Percentiles rank a stretch among this genome's conserved stretches.
phyloP scores from a whole-genome alignment of 1,284 basidiomycete species.

The Ganoderma resinaceum region DNA sequence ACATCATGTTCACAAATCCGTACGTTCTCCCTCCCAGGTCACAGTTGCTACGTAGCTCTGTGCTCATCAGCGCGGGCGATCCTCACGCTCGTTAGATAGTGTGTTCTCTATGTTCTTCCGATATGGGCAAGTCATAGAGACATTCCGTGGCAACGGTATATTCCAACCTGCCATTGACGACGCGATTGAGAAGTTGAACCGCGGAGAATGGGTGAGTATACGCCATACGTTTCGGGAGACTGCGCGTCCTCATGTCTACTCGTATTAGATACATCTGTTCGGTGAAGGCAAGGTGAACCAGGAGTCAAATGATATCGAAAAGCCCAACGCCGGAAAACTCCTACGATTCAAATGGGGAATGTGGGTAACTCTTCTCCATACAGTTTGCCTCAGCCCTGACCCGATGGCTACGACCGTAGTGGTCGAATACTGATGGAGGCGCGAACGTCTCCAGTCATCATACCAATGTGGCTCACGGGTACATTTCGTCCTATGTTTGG shows the following conservation, averaged over 20 bases:
- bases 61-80: background rate
- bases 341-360: conserved; percentile 97
- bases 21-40: conserved; percentile 38
- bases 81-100: conserved; percentile 51
- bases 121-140: conserved; percentile 93
- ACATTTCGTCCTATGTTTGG: conserved; percentile 23
- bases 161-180: conserved; percentile 88
- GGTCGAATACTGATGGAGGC: conserved; percentile 88
- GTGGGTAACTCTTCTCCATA: conserved; percentile 56
- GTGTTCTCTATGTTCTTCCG: conserved; percentile 86
- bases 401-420: conserved; percentile 46
- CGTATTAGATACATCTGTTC: conserved; percentile 85
- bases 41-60: background rate
- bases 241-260: background rate
- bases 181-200: conserved; percentile 81
- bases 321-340: conserved; percentile 53
- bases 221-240: background rate
- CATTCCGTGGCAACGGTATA: conserved; percentile 89
- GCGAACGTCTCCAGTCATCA: conserved; percentile 75
- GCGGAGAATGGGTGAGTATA: conserved; percentile 84
- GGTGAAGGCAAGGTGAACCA: conserved; percentile 95
- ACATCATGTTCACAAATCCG: conserved; percentile 97
- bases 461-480: conserved; percentile 95
- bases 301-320: conserved; percentile 49
- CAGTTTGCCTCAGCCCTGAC: background rate